A percentile compares a stretch with the other conserved stretches of the same genome.
Evolutionary conservation across 202 grass and related monocot genomes (phyloP).

Genomic region (Schoenoplectus triqueter): DNA sequence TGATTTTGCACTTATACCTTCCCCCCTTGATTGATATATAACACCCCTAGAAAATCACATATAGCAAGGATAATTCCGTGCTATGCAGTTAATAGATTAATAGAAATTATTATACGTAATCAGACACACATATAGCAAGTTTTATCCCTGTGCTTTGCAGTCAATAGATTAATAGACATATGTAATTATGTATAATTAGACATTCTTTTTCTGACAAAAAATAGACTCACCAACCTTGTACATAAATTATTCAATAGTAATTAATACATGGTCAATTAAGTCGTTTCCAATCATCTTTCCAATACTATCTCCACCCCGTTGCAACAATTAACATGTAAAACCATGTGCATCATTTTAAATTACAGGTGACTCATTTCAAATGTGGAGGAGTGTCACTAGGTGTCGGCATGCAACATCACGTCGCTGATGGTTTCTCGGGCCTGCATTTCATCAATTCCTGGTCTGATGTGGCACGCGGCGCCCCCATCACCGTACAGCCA

Average conservation of each 20-base stretch:
- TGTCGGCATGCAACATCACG: conserved; percentile 93
- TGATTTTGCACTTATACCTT: too few relatives aligned
- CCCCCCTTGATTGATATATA: too few relatives aligned
- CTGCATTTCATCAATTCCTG: conserved; percentile 94
- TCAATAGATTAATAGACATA: too few relatives aligned
- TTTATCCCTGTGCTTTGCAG: too few relatives aligned
- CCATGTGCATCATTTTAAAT: too few relatives aligned
- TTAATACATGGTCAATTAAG: neutral
- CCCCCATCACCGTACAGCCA: conserved; percentile 50
- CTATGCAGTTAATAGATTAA: too few relatives aligned
- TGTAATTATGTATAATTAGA: neutral
- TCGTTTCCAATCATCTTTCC: neutral
- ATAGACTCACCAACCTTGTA: neutral
- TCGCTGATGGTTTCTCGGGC: conserved; percentile 76
- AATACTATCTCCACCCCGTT: neutral
- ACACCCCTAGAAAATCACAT: too few relatives aligned
- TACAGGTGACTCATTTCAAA: conserved; percentile 89
- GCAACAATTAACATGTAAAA: neutral
- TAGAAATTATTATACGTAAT: neutral
- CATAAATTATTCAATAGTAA: neutral
- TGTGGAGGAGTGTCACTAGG: conserved; percentile 79
- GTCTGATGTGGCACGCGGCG: conserved; percentile 71
- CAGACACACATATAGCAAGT: too few relatives aligned
- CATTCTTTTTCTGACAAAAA: neutral
- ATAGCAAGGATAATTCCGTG: too few relatives aligned